Base-by-base conservation (phyloP, 495 filamentous ascomycete species). In the Parmelia sp. region DNA sequence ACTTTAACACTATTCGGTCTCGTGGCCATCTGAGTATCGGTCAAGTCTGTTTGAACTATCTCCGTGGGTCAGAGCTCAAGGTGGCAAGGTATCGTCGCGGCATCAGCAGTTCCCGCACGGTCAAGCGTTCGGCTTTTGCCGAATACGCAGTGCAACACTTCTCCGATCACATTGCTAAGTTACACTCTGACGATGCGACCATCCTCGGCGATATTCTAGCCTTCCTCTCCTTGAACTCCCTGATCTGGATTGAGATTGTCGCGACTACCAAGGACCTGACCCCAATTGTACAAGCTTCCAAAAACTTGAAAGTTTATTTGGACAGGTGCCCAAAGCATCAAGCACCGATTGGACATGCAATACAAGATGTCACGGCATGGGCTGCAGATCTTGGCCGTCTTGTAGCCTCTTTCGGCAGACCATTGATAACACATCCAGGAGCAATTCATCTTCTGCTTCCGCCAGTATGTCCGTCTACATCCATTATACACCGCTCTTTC, bases 1-100 rank as follows among this genome's bases (percentile, higher is more conserved):
- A 55, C 17, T 61, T 65, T 61, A 23, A 44, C 1, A 62, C 56
- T 31, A 33, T 29, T 25, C 15, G 39, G 44, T 36, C 35, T 47
- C 17, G 21, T 12, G 58, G 33, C 35, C 40, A 66, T 53, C 23
- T 19, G 10, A 27, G 25, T 60, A 53, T 53, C 6, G 27, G 1
- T 11, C 11, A 4, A 15, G 25, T 53, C 10, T 53, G 47, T 19
- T 19, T 53, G 15, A 11, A 53, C 11, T 53, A 53, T 31, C 47
- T 53, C 27, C 12, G 11, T 11, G 47, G 47, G 47, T 14, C n/a
- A 25, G 45, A 49, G 12, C n/a, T 49, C 11, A 49, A 49, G 12
- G 23, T 27, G n/a, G 23, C 45, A 49, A 25, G 45, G 23, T 49
- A 49, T 27, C 45, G 45, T 27, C n/a, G 25, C 12, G 47, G 25